phyloP scores from a whole-genome alignment of 208 protist species.

The Trypanosoma melophagium region DNA sequence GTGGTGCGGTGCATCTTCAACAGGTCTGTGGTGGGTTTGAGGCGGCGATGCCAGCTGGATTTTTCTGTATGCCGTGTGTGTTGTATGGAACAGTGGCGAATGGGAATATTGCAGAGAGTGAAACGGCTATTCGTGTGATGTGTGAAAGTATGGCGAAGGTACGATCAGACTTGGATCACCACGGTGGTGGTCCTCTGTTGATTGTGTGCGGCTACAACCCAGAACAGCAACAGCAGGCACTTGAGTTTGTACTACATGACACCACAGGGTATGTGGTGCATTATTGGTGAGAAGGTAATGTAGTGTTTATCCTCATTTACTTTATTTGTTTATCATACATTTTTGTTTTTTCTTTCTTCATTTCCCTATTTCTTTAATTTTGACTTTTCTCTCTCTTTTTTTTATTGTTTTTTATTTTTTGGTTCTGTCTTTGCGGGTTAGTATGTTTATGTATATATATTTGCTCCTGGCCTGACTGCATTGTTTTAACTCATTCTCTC shows the following conservation, averaged over 20 bases:
- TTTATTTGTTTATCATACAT: slow-evolving; percentile 10
- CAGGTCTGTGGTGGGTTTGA: slow-evolving; percentile 49
- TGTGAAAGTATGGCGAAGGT: background rate
- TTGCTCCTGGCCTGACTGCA: background rate
- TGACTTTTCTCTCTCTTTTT: slow-evolving; percentile 7
- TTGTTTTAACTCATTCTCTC: slow-evolving; percentile 3
- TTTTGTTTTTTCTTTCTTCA: background rate
- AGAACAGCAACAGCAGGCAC: background rate
- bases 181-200: slow-evolving; percentile 26
- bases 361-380: slow-evolving; percentile 8
- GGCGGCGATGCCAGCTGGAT: slow-evolving; percentile 26
- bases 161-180: slow-evolving; percentile 24
- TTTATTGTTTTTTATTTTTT: slow-evolving; percentile 7
- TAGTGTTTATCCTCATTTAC: background rate
- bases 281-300: slow-evolving; percentile 17
- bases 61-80: slow-evolving; percentile 37
- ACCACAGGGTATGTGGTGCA: slow-evolving; percentile 7
- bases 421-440: slow-evolving; percentile 6
- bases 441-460: background rate
- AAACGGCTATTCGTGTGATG: background rate
- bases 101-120: background rate
- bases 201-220: slow-evolving; percentile 36
- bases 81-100: slow-evolving; percentile 26
- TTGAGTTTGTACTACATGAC: background rate
- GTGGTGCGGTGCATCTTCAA: slow-evolving; percentile 13